Percentiles rank a stretch among this genome's conserved stretches.
These are phyloP conservation scores for Calophaca sinica DNA, from an alignment of 306 rosid species.

Conservation along the genomic window DNA sequence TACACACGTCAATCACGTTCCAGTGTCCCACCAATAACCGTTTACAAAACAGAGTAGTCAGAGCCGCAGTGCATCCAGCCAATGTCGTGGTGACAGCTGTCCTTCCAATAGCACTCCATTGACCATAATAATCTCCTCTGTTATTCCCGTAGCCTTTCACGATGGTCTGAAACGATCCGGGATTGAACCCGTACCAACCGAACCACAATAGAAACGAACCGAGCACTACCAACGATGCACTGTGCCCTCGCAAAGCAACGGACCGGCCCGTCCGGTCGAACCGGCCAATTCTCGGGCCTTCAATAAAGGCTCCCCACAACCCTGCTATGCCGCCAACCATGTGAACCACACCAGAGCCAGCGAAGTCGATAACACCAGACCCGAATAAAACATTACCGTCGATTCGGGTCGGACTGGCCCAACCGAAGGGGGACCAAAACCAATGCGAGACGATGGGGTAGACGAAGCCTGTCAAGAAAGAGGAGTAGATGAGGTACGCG, in stretches of 20 bases:
- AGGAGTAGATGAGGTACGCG: slow-evolving; percentile 77
- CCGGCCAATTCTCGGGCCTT: slow-evolving; percentile 86
- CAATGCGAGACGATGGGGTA: slow-evolving; percentile 81
- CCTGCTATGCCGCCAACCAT: slow-evolving; percentile 91
- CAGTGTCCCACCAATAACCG: slow-evolving; percentile 76
- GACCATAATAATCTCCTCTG: slow-evolving; percentile 59
- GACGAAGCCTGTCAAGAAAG: slow-evolving; percentile 76
- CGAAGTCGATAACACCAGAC: slow-evolving; percentile 72
- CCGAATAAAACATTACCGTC: slow-evolving; percentile 47
- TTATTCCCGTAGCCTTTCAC: slow-evolving; percentile 47
- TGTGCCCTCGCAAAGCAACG: slow-evolving; percentile 72
- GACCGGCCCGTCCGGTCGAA: slow-evolving; percentile 68
- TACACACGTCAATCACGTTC: slow-evolving; percentile 83
- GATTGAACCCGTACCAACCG: slow-evolving; percentile 91
- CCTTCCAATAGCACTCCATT: slow-evolving; percentile 85
- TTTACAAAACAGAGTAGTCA: slow-evolving; percentile 71
- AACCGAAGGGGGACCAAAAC: slow-evolving; percentile 78
- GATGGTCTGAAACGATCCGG: slow-evolving; percentile 74
- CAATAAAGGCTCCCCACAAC: slow-evolving; percentile 76
- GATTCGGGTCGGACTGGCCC: slow-evolving; percentile 66
- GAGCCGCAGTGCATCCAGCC: slow-evolving; percentile 77
- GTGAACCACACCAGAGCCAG: slow-evolving; percentile 79
- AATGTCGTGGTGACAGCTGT: slow-evolving; percentile 85
- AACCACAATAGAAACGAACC: slow-evolving; percentile 85
- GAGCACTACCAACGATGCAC: slow-evolving; percentile 69